phyloP scores from a whole-genome alignment of 768 basidiomycete species.

The Suillus lakei region DNA sequence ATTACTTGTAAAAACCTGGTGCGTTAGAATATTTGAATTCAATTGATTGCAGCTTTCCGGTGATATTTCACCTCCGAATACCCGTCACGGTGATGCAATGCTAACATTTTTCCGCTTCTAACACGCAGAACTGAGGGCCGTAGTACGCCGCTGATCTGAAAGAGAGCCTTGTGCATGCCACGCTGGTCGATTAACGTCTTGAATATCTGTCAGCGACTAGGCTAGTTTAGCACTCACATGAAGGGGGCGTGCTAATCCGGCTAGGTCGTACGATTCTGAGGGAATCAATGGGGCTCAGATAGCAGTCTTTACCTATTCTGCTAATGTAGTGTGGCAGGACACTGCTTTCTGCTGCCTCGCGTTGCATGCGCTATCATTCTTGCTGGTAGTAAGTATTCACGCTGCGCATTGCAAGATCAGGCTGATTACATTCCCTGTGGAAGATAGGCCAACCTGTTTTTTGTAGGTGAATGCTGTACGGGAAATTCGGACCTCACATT shows the following conservation, averaged over 20 bases:
- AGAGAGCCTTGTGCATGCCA: neutral
- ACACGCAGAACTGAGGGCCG: neutral
- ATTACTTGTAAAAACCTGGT: no score
- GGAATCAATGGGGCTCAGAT: neutral
- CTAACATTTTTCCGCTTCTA: constrained; percentile 4
- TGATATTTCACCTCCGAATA: neutral
- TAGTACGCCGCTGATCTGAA: neutral
- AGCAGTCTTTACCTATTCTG: neutral
- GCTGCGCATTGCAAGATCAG: no score
- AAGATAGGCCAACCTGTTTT: no score
- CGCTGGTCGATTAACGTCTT: neutral
- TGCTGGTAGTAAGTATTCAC: no score
- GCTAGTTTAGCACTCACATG: neutral
- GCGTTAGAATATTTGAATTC: neutral
- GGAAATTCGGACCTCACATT: neutral
- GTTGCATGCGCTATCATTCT: neutral
- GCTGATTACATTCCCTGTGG: no score
- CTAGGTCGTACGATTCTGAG: constrained; percentile 4
- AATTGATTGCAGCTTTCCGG: neutral
- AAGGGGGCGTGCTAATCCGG: neutral
- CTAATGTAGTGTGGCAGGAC: neutral
- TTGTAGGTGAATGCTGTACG: neutral
- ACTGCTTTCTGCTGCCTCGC: neutral
- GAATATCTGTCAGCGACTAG: neutral
- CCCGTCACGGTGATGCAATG: neutral